Conservation (phyloP, 352 stramenopile species). For the Phytopythium cucurbitacearum region DNA sequence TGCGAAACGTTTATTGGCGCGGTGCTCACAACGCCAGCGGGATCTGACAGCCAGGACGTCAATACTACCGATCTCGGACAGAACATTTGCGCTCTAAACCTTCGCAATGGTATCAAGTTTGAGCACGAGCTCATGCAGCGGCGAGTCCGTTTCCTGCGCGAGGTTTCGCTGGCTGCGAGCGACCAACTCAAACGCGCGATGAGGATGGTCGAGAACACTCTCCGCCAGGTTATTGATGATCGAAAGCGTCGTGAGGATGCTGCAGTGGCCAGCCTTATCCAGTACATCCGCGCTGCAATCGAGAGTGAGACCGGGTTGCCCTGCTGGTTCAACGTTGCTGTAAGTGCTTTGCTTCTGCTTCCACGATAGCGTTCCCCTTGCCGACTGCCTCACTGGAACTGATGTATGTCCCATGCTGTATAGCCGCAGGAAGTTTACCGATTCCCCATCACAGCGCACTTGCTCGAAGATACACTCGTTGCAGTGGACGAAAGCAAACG, state of each 20-base stretch:
- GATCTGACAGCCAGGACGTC: too few species aligned
- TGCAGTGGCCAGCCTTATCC: slow-evolving; percentile 39
- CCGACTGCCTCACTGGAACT: slow-evolving; percentile 1
- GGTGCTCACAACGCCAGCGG: slow-evolving; percentile 2
- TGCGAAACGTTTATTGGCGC: slow-evolving; percentile 39
- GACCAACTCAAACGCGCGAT: slow-evolving; percentile 44
- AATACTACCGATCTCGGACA: too few species aligned
- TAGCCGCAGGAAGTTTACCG: slow-evolving; percentile 50
- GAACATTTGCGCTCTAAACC: slow-evolving; percentile 31
- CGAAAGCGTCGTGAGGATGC: slow-evolving; percentile 41
- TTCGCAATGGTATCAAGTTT: slow-evolving; percentile 52
- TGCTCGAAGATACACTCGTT: slow-evolving; percentile 54
- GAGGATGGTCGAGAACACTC: slow-evolving; percentile 41
- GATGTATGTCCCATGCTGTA: background rate
- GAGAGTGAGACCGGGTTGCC: slow-evolving; percentile 61
- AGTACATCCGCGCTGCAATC: slow-evolving; percentile 43
- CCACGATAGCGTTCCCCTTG: background rate
- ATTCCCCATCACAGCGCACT: slow-evolving; percentile 49
- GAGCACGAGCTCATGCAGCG: slow-evolving; percentile 50
- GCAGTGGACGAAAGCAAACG: slow-evolving; percentile 26
- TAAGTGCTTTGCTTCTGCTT: slow-evolving; percentile 17
- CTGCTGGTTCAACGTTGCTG: slow-evolving; percentile 51
- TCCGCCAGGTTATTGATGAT: slow-evolving; percentile 35
- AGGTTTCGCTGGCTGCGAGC: slow-evolving; percentile 30
- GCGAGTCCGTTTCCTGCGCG: slow-evolving; percentile 46